Conservation (phyloP, 2,329 filamentous ascomycete genomes). For the Ascochyta lentis region DNA sequence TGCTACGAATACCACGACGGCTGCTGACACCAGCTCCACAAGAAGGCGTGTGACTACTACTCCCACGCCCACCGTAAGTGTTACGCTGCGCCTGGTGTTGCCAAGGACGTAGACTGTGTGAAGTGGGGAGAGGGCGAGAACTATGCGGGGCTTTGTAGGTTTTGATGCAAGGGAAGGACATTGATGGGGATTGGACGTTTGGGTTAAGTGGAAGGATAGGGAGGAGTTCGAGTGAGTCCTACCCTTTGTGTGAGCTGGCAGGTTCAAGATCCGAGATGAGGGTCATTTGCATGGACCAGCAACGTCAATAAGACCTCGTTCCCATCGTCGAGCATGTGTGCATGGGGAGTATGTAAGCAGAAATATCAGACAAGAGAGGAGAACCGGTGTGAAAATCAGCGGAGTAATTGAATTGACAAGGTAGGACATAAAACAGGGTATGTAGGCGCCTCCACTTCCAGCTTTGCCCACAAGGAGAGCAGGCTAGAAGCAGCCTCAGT, state of each 20-base stretch:
- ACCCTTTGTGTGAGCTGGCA: no score
- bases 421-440: neutral
- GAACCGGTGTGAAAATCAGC: neutral
- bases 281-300: neutral
- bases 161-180: slow-evolving; percentile 4
- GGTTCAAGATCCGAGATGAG: neutral
- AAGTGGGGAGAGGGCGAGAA: neutral
- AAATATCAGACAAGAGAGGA: neutral
- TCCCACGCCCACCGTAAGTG: neutral
- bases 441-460: slow-evolving; percentile 39
- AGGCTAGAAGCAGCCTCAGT: slow-evolving; percentile 40
- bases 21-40: slow-evolving; percentile 5
- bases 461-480: slow-evolving; percentile 26
- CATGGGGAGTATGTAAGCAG: neutral
- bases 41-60: slow-evolving; percentile 2
- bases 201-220: neutral
- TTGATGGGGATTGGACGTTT: neutral
- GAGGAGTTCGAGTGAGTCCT: neutral
- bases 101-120: neutral
- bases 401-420: neutral
- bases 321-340: no score
- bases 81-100: neutral
- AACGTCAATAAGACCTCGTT: neutral
- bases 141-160: neutral
- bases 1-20: slow-evolving; percentile 1